Evolutionary conservation across 2,329 filamentous ascomycete species (phyloP), one percentile per base, ranked within the genome.

Genomic region (Coleophoma crateriformis): DNA sequence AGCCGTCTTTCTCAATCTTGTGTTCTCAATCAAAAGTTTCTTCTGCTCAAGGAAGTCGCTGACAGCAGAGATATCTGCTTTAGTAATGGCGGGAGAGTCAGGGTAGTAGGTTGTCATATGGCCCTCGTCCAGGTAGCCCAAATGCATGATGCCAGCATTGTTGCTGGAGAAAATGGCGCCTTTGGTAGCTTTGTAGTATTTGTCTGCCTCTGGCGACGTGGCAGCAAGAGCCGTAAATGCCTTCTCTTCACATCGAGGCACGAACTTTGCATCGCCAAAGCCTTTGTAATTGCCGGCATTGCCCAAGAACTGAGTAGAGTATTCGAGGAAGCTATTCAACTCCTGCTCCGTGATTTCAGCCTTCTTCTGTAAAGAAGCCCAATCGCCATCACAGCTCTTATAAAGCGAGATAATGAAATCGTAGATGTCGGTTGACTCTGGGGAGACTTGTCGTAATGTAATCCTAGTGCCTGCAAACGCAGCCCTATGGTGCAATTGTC

Each of bases 41-140:
- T 87, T 87, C 63, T 81, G 76, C 63, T 84, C 85, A 74, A 89
- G 81, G 70, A 86, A 87, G 49, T 79, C 76, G n/a, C 85, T 83
- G 46, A 92, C 76, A 15, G 81, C 80, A 40, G 78, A 78, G 50
- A 94, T 90, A 64, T 92, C 88, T 33, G 77, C 74, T 68, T 90
- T 82, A 37, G 83, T 88, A 62, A 94, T 90, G 41, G 75, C 72
- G 7, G 84, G 75, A 4, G 87, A 90, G 54, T 88, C 79, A 1
- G 88, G 88, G 65, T 92, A 94, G 67, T 92, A 94, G 1, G 85
- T 87, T 3, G 86, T 89, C 77, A 90, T 77, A 66, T 92, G 87
- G 33, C 87, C 87, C 32, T 82, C 76, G 34, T 88, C 85, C 1
- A 82, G 76, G 64, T 87, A 91, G 38, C 88, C 88, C 22, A 94